Percentiles rank a stretch among this genome's conserved stretches.
Conservation (phyloP, 2,329 filamentous ascomycete species). For the Cyphellophora europaea region DNA sequence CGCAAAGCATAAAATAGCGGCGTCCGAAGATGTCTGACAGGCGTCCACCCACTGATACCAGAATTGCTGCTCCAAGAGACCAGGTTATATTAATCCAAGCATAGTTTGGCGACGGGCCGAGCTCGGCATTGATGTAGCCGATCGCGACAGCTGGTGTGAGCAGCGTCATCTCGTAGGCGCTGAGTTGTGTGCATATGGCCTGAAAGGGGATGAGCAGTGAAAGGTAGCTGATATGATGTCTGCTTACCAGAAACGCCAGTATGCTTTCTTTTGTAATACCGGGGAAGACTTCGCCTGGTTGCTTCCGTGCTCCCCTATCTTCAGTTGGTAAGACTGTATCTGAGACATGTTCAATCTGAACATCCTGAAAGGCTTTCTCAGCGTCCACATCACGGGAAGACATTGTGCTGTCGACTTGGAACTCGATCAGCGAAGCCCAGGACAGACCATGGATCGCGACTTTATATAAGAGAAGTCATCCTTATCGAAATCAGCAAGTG, state of each 20-base stretch:
- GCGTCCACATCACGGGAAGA: no score
- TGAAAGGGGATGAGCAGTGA: no score
- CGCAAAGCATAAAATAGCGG: conserved; percentile 24
- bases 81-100: conserved; percentile 9
- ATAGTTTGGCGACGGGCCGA: conserved; percentile 5
- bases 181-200: conserved; percentile 9
- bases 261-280: not conserved
- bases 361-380: no score
- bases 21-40: conserved; percentile 28
- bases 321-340: no score
- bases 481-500: no score
- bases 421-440: no score
- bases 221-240: no score
- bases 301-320: no score
- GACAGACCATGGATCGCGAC: no score
- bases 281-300: not conserved
- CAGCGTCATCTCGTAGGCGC: conserved; percentile 7
- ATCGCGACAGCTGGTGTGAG: conserved; percentile 6
- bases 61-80: conserved; percentile 6
- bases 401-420: no score
- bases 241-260: not conserved
- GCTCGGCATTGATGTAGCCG: conserved; percentile 8
- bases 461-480: no score
- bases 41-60: conserved; percentile 24
- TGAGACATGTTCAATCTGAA: no score